Evolutionary conservation across 140 eudicot species (phyloP).

Genomic region (Flaveria floridana): DNA sequence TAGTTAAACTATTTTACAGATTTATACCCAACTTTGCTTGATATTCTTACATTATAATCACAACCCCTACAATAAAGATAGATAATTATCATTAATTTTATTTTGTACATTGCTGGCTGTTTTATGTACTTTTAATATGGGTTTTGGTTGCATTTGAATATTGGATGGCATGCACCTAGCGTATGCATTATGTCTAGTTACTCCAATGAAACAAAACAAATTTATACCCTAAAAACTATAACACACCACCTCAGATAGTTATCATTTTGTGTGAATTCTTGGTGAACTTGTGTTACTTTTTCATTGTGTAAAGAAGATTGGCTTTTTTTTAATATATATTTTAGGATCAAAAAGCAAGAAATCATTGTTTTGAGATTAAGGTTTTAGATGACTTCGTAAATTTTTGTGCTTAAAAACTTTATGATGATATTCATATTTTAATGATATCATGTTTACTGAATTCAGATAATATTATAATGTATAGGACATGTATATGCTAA

Average conservation of each 20-base stretch:
- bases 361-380: neutral
- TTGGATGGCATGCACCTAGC: too few species aligned
- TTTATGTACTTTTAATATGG: neutral
- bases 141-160: neutral
- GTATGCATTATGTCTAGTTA: neutral
- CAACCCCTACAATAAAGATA: neutral
- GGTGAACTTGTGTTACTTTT: neutral
- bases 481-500: neutral
- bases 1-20: slow-evolving; percentile 5
- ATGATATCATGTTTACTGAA: neutral
- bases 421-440: neutral
- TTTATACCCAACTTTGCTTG: neutral
- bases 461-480: neutral
- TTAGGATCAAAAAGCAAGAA: neutral
- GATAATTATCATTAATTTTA: neutral
- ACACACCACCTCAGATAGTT: neutral
- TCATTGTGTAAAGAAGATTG: neutral
- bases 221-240: neutral
- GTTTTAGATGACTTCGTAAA: neutral
- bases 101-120: neutral
- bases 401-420: neutral
- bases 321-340: neutral
- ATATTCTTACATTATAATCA: neutral
- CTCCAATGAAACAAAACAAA: neutral
- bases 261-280: neutral